Percentiles rank a stretch among this genome's conserved stretches.
Evolutionary conservation across 331 rosid genomes (phyloP).

Genomic region (Telfairia occidentalis): DNA sequence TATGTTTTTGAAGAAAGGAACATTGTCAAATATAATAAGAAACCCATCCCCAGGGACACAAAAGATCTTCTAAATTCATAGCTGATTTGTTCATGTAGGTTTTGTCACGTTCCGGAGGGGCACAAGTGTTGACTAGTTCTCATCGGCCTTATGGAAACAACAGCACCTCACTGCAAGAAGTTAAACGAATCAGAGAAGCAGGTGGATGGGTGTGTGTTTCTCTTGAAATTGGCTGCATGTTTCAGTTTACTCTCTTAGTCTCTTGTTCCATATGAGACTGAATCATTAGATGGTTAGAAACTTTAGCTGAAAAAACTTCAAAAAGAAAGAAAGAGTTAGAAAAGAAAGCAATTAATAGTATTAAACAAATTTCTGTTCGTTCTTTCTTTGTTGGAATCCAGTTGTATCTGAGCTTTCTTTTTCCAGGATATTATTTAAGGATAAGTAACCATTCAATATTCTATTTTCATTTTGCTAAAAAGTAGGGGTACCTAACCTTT

Average conservation of each 20-base stretch:
- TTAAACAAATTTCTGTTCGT: neutral
- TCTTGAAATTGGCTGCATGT: neutral
- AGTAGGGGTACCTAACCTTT: too few species aligned
- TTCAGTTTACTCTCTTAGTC: neutral
- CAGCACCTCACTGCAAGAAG: conserved; percentile 66
- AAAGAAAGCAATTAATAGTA: neutral
- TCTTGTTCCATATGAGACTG: neutral
- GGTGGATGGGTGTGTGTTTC: conserved; percentile 98
- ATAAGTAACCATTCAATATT: too few species aligned
- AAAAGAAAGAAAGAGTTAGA: neutral
- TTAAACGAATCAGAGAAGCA: conserved; percentile 94
- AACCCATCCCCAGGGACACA: neutral
- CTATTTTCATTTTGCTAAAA: too few species aligned
- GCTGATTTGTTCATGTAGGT: conserved; percentile 47
- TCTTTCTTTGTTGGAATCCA: neutral
- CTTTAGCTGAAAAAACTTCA: neutral
- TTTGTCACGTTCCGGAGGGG: conserved; percentile 68
- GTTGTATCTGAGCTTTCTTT: neutral
- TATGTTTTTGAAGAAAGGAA: neutral
- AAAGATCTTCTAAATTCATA: neutral
- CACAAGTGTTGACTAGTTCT: conserved; percentile 65
- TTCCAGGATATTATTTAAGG: too few species aligned
- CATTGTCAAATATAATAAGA: neutral
- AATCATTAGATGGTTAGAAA: neutral
- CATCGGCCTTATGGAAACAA: conserved; percentile 93